Percentiles rank a stretch among this genome's conserved stretches.
phyloP scores from a whole-genome alignment of 2,329 filamentous ascomycete species.

The Penicillium sp. region DNA sequence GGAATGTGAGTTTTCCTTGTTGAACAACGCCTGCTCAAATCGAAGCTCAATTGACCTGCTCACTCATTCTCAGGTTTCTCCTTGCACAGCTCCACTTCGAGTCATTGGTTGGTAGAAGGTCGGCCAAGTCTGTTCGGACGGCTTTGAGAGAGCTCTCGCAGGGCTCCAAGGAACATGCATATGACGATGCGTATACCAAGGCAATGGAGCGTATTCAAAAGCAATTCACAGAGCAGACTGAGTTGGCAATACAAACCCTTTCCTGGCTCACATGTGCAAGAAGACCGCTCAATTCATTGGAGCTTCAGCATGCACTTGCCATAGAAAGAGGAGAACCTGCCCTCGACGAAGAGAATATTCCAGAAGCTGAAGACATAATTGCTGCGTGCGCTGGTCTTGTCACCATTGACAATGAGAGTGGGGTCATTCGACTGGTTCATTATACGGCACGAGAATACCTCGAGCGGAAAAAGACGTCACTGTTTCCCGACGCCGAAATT shows the following conservation, averaged over 20 bases:
- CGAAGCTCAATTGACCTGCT: neutral
- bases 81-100: conserved; percentile 26
- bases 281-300: conserved; percentile 31
- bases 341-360: conserved; percentile 39
- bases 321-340: conserved; percentile 26
- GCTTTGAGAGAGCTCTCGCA: conserved; percentile 33
- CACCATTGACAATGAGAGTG: conserved; percentile 29
- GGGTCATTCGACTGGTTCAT: conserved; percentile 34
- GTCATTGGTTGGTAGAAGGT: conserved; percentile 15
- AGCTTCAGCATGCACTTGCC: conserved; percentile 46
- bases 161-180: conserved; percentile 26
- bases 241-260: conserved; percentile 41
- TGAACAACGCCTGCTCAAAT: neutral
- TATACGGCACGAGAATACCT: conserved; percentile 36
- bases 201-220: conserved; percentile 45
- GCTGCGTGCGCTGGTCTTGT: conserved; percentile 35
- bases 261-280: conserved; percentile 43
- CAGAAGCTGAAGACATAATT: conserved; percentile 24
- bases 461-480: conserved; percentile 6
- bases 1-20: conserved; percentile 34
- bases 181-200: conserved; percentile 42
- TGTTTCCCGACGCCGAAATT: conserved; percentile 7
- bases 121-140: conserved; percentile 31
- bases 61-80: conserved; percentile 23
- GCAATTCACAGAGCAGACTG: conserved; percentile 32